Conservation (phyloP, 768 basidiomycete genomes). For the Termitomyces heimii region DNA sequence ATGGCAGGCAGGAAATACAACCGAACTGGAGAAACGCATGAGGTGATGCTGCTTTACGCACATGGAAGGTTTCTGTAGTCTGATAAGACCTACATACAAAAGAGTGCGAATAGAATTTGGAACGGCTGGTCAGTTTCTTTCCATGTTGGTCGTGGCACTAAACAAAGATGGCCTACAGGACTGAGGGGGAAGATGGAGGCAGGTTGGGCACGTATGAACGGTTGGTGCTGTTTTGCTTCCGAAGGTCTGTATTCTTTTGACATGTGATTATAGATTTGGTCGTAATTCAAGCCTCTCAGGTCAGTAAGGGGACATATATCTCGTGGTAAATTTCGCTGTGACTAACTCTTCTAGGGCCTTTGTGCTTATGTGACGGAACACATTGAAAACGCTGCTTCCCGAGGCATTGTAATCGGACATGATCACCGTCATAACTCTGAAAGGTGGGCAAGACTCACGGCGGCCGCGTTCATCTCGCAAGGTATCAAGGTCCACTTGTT, state of each 20-base stretch:
- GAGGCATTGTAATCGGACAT: constrained; percentile 80
- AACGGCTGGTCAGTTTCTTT: constrained; percentile 57
- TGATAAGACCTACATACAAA: neutral
- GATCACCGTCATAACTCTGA: constrained; percentile 82
- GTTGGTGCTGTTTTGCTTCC: constrained; percentile 16
- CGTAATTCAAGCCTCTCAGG: constrained; percentile 79
- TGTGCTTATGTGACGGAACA: constrained; percentile 61
- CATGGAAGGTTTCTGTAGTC: neutral
- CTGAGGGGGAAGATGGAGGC: constrained; percentile 81
- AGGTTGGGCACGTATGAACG: constrained; percentile 90
- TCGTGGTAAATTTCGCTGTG: neutral
- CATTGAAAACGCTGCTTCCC: constrained; percentile 43
- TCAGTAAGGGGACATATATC: constrained; percentile 15
- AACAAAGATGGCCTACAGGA: constrained; percentile 37
- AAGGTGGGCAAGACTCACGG: constrained; percentile 72
- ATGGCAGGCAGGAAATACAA: constrained; percentile 32
- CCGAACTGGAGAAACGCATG: constrained; percentile 53
- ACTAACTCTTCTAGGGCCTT: constrained; percentile 48
- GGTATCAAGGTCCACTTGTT: constrained; percentile 68
- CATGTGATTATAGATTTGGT: constrained; percentile 47
- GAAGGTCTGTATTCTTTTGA: neutral
- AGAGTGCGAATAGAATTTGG: constrained; percentile 81
- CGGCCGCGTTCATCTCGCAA: constrained; percentile 57
- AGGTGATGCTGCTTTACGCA: constrained; percentile 27
- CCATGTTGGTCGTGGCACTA: neutral